A percentile compares a stretch with the other conserved stretches of the same genome.
Evolutionary conservation across 2,329 filamentous ascomycete genomes (phyloP).

Genomic region (Exophiala oligosperma): DNA sequence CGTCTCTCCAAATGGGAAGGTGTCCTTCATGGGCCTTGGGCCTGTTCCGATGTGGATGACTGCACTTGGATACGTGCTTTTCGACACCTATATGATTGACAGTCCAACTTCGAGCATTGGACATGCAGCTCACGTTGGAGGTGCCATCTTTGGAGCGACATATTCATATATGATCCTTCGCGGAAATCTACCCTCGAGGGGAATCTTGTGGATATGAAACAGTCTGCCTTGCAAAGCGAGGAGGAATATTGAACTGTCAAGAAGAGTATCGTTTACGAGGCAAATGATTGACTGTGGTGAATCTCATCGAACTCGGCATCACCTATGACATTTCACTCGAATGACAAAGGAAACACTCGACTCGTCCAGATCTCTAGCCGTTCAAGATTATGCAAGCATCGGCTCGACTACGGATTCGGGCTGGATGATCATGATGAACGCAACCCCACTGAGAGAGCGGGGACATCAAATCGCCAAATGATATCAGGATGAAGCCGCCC

Average conservation of each 20-base stretch:
- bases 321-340: too few relatives aligned
- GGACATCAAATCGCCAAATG: too few relatives aligned
- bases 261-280: too few relatives aligned
- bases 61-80: slow-evolving; percentile 5
- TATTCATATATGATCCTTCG: slow-evolving; percentile 9
- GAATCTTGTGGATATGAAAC: not conserved
- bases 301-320: too few relatives aligned
- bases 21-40: not conserved
- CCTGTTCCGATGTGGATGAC: slow-evolving; percentile 7
- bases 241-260: too few relatives aligned
- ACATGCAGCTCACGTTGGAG: slow-evolving; percentile 16
- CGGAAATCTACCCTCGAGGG: not conserved
- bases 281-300: too few relatives aligned
- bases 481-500: too few relatives aligned
- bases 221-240: not conserved
- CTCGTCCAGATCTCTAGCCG: not conserved
- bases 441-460: too few relatives aligned
- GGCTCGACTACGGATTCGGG: not conserved
- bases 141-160: slow-evolving; percentile 6
- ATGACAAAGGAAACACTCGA: too few relatives aligned
- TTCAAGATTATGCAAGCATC: not conserved
- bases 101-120: slow-evolving; percentile 6
- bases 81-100: slow-evolving; percentile 11
- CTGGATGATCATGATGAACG: too few relatives aligned
- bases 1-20: not conserved